Conservation (phyloP, 108 stramenopile genomes). For the Cyclotella cryptica region DNA sequence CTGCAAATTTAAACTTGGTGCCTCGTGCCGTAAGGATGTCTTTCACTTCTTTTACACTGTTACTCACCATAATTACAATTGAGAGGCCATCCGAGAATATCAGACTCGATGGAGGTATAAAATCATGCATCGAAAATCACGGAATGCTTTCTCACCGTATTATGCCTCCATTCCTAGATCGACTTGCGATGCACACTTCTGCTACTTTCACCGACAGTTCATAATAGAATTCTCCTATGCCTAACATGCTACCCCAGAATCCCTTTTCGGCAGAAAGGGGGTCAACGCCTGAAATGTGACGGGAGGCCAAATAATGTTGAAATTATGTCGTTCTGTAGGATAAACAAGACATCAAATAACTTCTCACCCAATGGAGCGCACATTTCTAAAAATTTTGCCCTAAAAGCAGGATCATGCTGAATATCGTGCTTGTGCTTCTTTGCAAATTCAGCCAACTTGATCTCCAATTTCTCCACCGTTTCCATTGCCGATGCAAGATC, state of each 20-base stretch:
- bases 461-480: slow-evolving; percentile 78
- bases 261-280: slow-evolving; percentile 75
- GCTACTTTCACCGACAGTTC: slow-evolving; percentile 98
- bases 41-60: slow-evolving; percentile 73
- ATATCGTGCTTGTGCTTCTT: slow-evolving; percentile 91
- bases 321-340: background rate
- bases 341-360: background rate
- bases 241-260: slow-evolving; percentile 76
- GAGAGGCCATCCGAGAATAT: background rate
- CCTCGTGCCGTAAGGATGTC: slow-evolving; percentile 65
- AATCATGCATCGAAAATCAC: no score
- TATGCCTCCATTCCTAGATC: slow-evolving; percentile 95
- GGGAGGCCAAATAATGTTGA: background rate
- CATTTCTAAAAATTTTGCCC: slow-evolving; percentile 95
- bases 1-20: slow-evolving; percentile 60
- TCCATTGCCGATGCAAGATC: slow-evolving; percentile 81
- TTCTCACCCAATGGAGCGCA: slow-evolving; percentile 75
- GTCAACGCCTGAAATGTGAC: slow-evolving; percentile 64
- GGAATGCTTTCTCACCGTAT: slow-evolving; percentile 53
- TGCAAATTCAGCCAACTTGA: slow-evolving; percentile 89
- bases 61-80: background rate
- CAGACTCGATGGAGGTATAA: no score
- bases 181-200: slow-evolving; percentile 91
- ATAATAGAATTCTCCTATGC: slow-evolving; percentile 97
- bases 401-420: slow-evolving; percentile 91